phyloP scores from a whole-genome alignment of 805 yeast genomes.

The Kluyveromyces siamensis region DNA sequence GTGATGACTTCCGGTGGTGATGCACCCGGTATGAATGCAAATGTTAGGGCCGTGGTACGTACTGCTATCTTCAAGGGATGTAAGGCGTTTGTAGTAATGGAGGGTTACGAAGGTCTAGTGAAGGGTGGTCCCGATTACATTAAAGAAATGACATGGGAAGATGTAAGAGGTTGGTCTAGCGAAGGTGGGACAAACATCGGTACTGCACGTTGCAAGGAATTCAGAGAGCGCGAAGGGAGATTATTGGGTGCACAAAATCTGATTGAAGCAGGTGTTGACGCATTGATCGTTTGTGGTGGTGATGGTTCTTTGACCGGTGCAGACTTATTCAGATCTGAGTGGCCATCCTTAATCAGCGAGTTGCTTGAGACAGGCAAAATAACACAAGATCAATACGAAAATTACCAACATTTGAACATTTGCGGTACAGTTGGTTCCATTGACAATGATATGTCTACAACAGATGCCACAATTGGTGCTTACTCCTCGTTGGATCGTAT shows the following conservation, averaged over 20 bases:
- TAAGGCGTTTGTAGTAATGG: conserved; percentile 58
- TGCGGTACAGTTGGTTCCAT: conserved; percentile 78
- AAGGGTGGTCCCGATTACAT: conserved; percentile 48
- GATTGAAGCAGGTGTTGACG: conserved; percentile 66
- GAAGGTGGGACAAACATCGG: conserved; percentile 75
- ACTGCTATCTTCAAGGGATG: conserved; percentile 59
- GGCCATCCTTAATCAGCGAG: conserved; percentile 64
- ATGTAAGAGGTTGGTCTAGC: conserved; percentile 61
- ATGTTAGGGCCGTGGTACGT: conserved; percentile 64
- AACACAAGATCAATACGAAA: conserved; percentile 36
- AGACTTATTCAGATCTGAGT: conserved; percentile 63
- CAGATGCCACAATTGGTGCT: conserved; percentile 77
- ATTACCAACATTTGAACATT: conserved; percentile 51
- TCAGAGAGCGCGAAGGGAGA: conserved; percentile 59
- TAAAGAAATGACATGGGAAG: conserved; percentile 60
- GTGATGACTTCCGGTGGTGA: conserved; percentile 81
- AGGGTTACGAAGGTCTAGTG: conserved; percentile 69
- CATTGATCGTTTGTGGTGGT: conserved; percentile 74
- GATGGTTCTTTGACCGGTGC: conserved; percentile 82
- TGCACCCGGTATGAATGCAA: conserved; percentile 76
- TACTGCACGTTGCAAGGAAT: conserved; percentile 65
- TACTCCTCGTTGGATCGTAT: conserved; percentile 70
- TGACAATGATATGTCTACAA: conserved; percentile 78
- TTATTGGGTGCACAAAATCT: conserved; percentile 54
- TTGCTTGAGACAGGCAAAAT: conserved; percentile 40